A percentile compares a stretch with the other conserved stretches of the same genome.
Evolutionary conservation across 768 basidiomycete species (phyloP).

Genomic region (Russula compacta): DNA sequence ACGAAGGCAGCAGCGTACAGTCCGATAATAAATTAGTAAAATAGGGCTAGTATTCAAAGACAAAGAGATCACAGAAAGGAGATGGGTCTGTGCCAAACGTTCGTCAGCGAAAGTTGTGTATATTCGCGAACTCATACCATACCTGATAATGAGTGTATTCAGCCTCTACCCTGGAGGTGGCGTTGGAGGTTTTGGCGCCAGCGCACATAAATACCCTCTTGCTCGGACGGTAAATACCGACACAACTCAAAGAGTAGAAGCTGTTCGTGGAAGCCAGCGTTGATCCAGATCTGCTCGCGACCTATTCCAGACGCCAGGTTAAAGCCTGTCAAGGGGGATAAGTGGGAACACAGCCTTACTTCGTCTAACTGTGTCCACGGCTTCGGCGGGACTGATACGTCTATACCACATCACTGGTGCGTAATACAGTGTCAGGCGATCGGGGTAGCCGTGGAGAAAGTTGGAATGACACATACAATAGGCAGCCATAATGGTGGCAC

Average conservation of each 20-base stretch:
- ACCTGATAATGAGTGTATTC: not conserved
- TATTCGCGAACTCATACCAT: not conserved
- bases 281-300: slow-evolving; percentile 20
- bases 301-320: not conserved
- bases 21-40: not conserved
- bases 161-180: not conserved
- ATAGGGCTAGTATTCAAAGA: not conserved
- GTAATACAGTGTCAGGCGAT: not conserved
- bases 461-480: slow-evolving; percentile 5
- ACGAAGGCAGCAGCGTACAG: not conserved
- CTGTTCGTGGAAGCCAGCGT: slow-evolving; percentile 16
- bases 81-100: not conserved
- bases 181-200: slow-evolving; percentile 17
- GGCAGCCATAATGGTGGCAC: slow-evolving; percentile 21
- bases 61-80: not conserved
- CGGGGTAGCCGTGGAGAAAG: not conserved
- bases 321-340: not conserved
- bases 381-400: slow-evolving; percentile 10
- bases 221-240: slow-evolving; percentile 14
- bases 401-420: slow-evolving; percentile 20
- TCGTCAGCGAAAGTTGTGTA: not conserved
- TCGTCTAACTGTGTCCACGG: slow-evolving; percentile 16
- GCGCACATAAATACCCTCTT: slow-evolving; percentile 20
- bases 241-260: slow-evolving; percentile 20
- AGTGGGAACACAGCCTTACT: slow-evolving; percentile 4